phyloP scores from a whole-genome alignment of 2,329 filamentous ascomycete species.

The Colletotrichum agaves region DNA sequence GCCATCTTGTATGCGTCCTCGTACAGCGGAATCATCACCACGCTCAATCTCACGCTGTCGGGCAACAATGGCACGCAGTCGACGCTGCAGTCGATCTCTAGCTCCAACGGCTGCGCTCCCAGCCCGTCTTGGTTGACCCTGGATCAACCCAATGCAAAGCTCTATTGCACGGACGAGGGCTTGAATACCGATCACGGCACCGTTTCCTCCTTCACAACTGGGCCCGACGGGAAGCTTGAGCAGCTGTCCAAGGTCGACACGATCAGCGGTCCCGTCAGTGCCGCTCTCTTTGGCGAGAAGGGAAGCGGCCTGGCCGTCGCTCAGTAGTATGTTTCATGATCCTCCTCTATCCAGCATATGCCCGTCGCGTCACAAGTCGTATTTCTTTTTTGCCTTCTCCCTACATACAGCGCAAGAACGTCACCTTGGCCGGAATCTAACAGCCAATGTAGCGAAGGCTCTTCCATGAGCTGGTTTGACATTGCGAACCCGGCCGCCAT shows the following conservation, averaged over 20 bases:
- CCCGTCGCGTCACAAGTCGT: not conserved
- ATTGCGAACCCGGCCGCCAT: constrained; percentile 52
- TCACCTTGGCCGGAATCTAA: constrained; percentile 1
- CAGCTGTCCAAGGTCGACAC: constrained; percentile 50
- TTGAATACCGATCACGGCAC: constrained; percentile 58
- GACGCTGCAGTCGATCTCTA: constrained; percentile 54
- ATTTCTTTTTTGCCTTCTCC: not conserved
- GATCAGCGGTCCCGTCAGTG: constrained; percentile 55
- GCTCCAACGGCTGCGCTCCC: constrained; percentile 59
- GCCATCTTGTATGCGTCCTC: constrained; percentile 60
- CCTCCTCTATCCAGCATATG: not conserved
- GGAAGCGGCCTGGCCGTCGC: constrained; percentile 54
- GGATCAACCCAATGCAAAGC: constrained; percentile 57
- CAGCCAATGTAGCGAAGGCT: constrained; percentile 47
- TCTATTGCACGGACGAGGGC: constrained; percentile 73
- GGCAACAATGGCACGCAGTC: constrained; percentile 39
- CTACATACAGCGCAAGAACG: not conserved
- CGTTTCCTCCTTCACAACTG: constrained; percentile 54
- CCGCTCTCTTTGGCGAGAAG: constrained; percentile 55
- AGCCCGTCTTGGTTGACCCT: constrained; percentile 71
- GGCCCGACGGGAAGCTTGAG: constrained; percentile 51
- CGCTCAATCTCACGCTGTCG: constrained; percentile 54
- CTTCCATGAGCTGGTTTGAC: constrained; percentile 57
- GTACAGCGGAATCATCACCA: constrained; percentile 60
- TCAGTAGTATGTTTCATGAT: constrained; percentile 55